A percentile compares a stretch with the other conserved stretches of the same genome.
These are phyloP conservation scores for Termitomyces sp. DNA, from an alignment of 768 basidiomycete species.

Conservation along the genomic window DNA sequence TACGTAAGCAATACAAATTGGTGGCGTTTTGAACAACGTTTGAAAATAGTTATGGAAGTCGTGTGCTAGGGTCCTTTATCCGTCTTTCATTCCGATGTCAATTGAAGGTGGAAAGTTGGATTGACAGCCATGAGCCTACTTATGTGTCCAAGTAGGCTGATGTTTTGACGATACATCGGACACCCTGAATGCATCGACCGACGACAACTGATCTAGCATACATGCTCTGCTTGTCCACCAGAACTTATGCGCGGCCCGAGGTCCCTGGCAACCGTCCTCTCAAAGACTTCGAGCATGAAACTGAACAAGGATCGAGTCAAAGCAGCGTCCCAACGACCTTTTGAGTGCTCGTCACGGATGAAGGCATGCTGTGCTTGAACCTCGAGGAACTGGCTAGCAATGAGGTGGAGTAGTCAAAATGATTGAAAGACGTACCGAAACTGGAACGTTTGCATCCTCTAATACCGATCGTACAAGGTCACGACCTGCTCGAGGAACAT, in stretches of 20 bases:
- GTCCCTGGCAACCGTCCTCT: constrained; percentile 80
- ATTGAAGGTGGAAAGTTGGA: not conserved
- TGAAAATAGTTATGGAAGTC: not conserved
- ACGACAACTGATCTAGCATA: constrained; percentile 52
- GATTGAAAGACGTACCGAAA: constrained; percentile 47
- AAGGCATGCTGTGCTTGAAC: constrained; percentile 98
- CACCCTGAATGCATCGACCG: not conserved
- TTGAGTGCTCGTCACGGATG: constrained; percentile 86
- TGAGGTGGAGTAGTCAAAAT: not conserved
- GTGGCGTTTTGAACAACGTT: too few relatives aligned
- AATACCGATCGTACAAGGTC: constrained; percentile 79
- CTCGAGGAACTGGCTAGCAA: constrained; percentile 67
- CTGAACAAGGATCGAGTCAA: constrained; percentile 73
- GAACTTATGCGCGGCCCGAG: constrained; percentile 59
- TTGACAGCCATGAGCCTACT: not conserved
- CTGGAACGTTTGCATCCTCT: constrained; percentile 71
- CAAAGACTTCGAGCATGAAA: constrained; percentile 93
- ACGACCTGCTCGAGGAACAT: constrained; percentile 83
- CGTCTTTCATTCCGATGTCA: not conserved
- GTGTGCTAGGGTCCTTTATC: not conserved
- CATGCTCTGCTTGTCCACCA: constrained; percentile 60
- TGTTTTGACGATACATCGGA: not conserved
- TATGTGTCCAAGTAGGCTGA: not conserved
- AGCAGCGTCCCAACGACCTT: constrained; percentile 95
- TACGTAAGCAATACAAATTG: not conserved